Evolutionary conservation across 73 alveolate genomes (phyloP).

Genomic region (Paramecium pentaurelia): DNA sequence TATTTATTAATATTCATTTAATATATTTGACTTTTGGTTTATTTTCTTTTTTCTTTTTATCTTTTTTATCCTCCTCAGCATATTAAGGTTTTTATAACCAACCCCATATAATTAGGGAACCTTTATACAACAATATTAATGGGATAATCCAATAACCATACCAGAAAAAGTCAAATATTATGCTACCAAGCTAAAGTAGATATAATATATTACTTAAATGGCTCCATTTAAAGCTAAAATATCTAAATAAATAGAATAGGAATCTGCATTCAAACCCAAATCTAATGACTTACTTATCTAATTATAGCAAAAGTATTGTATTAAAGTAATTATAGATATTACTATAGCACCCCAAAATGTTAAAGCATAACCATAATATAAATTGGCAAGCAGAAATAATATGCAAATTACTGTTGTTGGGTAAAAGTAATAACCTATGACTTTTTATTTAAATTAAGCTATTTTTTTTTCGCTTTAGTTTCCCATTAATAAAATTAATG

Average conservation of each 20-base stretch:
- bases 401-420: not conserved
- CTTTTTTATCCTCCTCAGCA: not conserved
- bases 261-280: not conserved
- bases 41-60: slow-evolving; percentile 12
- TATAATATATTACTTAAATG: not conserved
- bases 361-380: not conserved
- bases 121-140: not conserved
- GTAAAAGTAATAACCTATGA: not conserved
- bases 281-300: not conserved
- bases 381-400: not conserved
- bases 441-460: slow-evolving; percentile 28
- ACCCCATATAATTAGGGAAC: not conserved
- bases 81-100: slow-evolving; percentile 19
- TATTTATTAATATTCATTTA: not conserved
- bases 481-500: slow-evolving; percentile 42
- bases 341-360: not conserved
- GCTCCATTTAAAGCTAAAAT: not conserved
- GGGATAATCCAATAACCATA: slow-evolving; percentile 31
- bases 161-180: not conserved
- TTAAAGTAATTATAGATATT: not conserved
- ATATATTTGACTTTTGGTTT: slow-evolving; percentile 26
- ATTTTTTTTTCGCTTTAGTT: slow-evolving; percentile 27
- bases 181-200: not conserved
- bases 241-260: slow-evolving; percentile 18
- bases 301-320: slow-evolving; percentile 4